A percentile compares a stretch with the other conserved stretches of the same genome.
phyloP scores from a whole-genome alignment of 2,329 filamentous ascomycete species.

The Chlorencoelia australis region DNA sequence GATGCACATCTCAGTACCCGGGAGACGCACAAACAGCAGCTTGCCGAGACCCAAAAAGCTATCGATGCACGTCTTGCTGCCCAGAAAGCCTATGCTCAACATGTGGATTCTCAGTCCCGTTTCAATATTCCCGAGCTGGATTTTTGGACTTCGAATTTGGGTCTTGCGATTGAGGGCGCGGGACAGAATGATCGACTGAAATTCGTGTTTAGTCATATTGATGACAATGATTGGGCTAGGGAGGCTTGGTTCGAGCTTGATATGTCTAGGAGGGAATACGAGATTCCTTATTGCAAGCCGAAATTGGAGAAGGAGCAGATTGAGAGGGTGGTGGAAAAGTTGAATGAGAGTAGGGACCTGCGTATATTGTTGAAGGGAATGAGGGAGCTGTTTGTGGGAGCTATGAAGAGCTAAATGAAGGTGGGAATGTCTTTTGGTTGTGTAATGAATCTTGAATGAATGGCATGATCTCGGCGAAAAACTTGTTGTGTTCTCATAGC shows the following conservation, averaged over 20 bases:
- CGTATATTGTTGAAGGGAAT: conserved; percentile 69
- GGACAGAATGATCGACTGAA: conserved; percentile 77
- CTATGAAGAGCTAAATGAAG: conserved; percentile 35
- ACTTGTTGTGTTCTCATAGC: too few species aligned
- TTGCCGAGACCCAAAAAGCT: conserved; percentile 56
- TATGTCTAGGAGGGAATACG: conserved; percentile 73
- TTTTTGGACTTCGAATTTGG: conserved; percentile 91
- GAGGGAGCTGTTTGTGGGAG: conserved; percentile 66
- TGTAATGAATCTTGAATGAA: too few species aligned
- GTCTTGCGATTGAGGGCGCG: conserved; percentile 80
- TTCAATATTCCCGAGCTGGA: conserved; percentile 89
- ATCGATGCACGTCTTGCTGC: conserved; percentile 63
- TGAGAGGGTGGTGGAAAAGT: conserved; percentile 62
- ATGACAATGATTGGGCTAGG: conserved; percentile 77
- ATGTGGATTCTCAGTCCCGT: conserved; percentile 72
- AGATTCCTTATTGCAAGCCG: conserved; percentile 70
- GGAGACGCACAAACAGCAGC: conserved; percentile 49
- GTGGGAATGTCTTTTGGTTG: too few species aligned
- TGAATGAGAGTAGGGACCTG: conserved; percentile 74
- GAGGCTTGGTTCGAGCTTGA: conserved; percentile 92
- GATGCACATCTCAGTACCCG: conserved; percentile 48
- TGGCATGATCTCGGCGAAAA: too few species aligned
- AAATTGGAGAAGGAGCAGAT: conserved; percentile 72
- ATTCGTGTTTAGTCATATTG: conserved; percentile 80
- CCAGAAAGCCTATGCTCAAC: conserved; percentile 60